Conservation (phyloP, 2,329 filamentous ascomycete species). For the Xylariaceae sp. region DNA sequence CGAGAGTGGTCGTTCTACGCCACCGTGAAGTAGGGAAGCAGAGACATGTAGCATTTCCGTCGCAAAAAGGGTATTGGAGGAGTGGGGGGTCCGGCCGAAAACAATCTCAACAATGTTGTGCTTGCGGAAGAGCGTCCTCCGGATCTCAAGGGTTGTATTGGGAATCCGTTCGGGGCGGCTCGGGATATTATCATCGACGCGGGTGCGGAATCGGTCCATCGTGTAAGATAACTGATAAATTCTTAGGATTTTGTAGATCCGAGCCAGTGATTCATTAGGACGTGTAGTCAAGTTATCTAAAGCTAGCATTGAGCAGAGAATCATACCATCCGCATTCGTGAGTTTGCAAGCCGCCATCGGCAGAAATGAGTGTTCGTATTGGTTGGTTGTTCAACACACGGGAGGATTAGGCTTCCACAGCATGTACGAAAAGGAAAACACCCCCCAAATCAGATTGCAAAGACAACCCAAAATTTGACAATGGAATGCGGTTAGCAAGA, state of each 20-base stretch:
- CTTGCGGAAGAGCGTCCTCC: too few species aligned
- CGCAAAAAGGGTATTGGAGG: too few species aligned
- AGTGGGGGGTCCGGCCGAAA: too few species aligned
- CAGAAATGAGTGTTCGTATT: not conserved
- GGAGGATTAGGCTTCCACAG: constrained; percentile 17
- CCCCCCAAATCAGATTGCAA: constrained; percentile 18
- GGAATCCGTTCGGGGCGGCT: too few species aligned
- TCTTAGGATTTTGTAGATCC: not conserved
- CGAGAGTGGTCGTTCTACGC: constrained; percentile 1
- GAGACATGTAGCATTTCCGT: not conserved
- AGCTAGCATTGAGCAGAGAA: not conserved
- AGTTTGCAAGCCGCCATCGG: constrained; percentile 18
- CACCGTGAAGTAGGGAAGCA: not conserved
- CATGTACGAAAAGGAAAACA: constrained; percentile 15
- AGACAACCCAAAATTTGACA: constrained; percentile 5
- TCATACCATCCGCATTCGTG: not conserved
- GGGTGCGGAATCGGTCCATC: not conserved
- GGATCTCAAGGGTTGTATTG: too few species aligned
- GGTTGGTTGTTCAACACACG: not conserved
- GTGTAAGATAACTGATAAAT: not conserved
- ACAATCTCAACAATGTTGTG: not conserved
- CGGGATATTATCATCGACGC: not conserved
- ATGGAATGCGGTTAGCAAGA: constrained; percentile 26
- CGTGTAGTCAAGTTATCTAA: not conserved
- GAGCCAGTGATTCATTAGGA: not conserved